Evolutionary conservation across 345 rosid genomes (phyloP), one percentile per base, ranked within the genome.

Genomic region (Aegle marmelos): DNA sequence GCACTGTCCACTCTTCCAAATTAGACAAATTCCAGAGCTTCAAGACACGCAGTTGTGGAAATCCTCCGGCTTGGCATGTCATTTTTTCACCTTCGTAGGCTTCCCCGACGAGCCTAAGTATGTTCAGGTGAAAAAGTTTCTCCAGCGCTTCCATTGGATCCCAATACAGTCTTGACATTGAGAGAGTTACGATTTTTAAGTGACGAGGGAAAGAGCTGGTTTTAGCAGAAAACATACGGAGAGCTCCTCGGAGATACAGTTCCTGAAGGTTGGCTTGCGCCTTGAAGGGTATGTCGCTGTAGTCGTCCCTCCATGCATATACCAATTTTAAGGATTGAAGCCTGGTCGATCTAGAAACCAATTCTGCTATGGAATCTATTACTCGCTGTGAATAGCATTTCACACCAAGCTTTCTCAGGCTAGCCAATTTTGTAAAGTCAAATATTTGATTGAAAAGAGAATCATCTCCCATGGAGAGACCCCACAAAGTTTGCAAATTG

Each of bases 121-220:
- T 73, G 30, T 67, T 76, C 64, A 87, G 63, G 22, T 63, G 57
- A 24, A 48, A 70, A 65, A 85, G 78, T 57, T 79, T 1, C 37
- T 83, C 82, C 6, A 87, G 77, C 1, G 0, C 22, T 9, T n/a
- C 6, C 88, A 87, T 78, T 2, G 86, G 88, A 54, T 87, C 83
- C 1, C 45, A 5, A 0, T 4, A 1, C 41, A 82, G 57, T n/a
- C 22, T 16, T 19, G 80, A 82, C 79, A 77, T 31, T 1, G 88
- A 82, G 74, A 87, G 19, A 7, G 90, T 85, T 8, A 87, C 79
- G 14, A 80, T 72, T 67, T 60, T 73, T 16, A 87, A 79, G 37
- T 54, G 58, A 8, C 9, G 17, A 41, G 50, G 50, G 50, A 41
- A 41, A 41, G 50, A 41, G 50, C 50, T 11, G 50, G 50, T 41